These are phyloP conservation scores for Vachellia collinsii DNA, from an alignment of 306 rosid species.

Conservation along the genomic window DNA sequence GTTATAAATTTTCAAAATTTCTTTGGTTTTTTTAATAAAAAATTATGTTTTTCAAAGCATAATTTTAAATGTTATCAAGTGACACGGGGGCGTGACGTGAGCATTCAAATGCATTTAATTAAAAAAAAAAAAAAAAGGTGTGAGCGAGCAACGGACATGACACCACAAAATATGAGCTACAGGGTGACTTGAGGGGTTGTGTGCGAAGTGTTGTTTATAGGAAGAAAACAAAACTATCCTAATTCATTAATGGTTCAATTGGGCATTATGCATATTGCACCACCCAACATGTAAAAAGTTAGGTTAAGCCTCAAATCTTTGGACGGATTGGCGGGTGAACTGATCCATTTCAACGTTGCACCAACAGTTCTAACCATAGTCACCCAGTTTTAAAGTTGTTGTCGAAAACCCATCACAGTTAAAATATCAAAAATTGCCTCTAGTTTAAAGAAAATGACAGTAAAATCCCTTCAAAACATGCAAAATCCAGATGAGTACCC, in stretches of 20 bases:
- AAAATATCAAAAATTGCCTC: background rate
- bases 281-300: background rate
- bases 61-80: background rate
- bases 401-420: background rate
- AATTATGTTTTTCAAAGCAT: background rate
- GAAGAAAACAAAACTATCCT: background rate
- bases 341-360: background rate
- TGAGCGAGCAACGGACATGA: background rate
- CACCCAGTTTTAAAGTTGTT: background rate
- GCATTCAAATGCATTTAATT: background rate
- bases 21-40: too few species aligned
- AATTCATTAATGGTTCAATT: background rate
- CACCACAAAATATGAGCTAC: background rate
- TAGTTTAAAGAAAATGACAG: too few species aligned
- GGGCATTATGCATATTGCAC: background rate
- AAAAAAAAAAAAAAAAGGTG: background rate
- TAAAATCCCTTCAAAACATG: too few species aligned
- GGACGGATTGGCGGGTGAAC: background rate
- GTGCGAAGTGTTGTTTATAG: background rate
- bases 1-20: too few species aligned
- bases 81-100: background rate
- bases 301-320: background rate
- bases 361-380: background rate
- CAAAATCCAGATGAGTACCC: too few species aligned
- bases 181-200: background rate